Percentiles rank a stretch among this genome's conserved stretches.
These are phyloP conservation scores for Pyricularia sp. DNA, from an alignment of 2,329 filamentous ascomycete species.

Conservation along the genomic window DNA sequence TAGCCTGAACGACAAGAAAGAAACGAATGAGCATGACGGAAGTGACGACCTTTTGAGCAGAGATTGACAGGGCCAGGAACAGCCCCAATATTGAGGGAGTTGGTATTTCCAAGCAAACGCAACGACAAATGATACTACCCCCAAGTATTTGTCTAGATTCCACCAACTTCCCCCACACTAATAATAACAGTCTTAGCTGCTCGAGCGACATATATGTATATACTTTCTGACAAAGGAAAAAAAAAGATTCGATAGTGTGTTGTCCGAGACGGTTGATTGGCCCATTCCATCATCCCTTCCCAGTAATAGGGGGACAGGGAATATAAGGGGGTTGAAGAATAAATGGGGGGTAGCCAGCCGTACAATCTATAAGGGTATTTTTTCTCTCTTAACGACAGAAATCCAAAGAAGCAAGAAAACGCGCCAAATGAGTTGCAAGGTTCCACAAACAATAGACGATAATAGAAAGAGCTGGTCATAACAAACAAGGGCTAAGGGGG, in stretches of 20 bases:
- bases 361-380: conserved; percentile 8
- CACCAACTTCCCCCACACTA: background rate
- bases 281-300: background rate
- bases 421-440: background rate
- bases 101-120: background rate
- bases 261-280: background rate
- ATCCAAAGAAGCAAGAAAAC: conserved; percentile 1
- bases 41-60: background rate
- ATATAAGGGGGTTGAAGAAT: background rate
- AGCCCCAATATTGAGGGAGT: background rate
- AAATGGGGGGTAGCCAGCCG: background rate
- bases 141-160: background rate
- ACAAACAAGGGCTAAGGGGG: background rate
- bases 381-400: conserved; percentile 1
- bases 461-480: background rate
- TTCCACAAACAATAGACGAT: background rate
- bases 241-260: background rate
- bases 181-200: background rate
- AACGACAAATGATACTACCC: background rate
- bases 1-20: background rate
- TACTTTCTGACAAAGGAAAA: background rate
- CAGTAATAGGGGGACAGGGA: background rate
- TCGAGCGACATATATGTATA: background rate
- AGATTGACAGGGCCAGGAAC: background rate
- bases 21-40: background rate